Evolutionary conservation across 2,329 filamentous ascomycete genomes (phyloP), one percentile per base, ranked within the genome.

Genomic region (Myotisia sp.): DNA sequence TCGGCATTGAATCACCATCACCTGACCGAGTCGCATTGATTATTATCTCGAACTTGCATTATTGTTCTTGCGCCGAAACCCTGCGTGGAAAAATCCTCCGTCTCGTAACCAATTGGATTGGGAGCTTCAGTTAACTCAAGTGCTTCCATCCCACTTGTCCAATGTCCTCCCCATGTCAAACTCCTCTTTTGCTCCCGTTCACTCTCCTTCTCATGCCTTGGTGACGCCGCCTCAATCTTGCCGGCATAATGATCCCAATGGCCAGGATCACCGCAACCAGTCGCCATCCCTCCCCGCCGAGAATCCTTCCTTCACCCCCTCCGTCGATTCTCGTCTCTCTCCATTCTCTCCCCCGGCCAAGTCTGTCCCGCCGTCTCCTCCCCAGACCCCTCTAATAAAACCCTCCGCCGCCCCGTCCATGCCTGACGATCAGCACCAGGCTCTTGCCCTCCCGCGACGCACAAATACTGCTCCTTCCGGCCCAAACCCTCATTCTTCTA

Each of bases 111-210:
- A n/a, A n/a, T n/a, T n/a, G n/a, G n/a, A n/a, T n/a, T n/a, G n/a
- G n/a, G n/a, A n/a, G n/a, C n/a, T n/a, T n/a, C n/a, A n/a, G n/a
- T n/a, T n/a, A n/a, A n/a, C n/a, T n/a, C n/a, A n/a, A n/a, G n/a
- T n/a, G n/a, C n/a, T n/a, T n/a, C n/a, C n/a, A 12, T 5, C 14
- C 24, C 10, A 24, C 24, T 14, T 14, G 52, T 59, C 61, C 58
- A 62, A 65, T 66, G 63, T 64, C 52, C 55, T 59, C 56, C 55
- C 54, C 62, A 66, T 66, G 63, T 65, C 63, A 59, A 62, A 51
- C 38, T 54, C 55, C 54, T 52, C 55, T 54, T 53, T 57, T 51
- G 58, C 53, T 50, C 46, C 55, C 47, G 55, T 55, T 51, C 46
- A 57, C 47, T 48, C 54, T 51, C 50, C 52, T 48, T 50, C 56